Evolutionary conservation across 1,284 basidiomycete genomes (phyloP).

Genomic region (Coniophora puteana): DNA sequence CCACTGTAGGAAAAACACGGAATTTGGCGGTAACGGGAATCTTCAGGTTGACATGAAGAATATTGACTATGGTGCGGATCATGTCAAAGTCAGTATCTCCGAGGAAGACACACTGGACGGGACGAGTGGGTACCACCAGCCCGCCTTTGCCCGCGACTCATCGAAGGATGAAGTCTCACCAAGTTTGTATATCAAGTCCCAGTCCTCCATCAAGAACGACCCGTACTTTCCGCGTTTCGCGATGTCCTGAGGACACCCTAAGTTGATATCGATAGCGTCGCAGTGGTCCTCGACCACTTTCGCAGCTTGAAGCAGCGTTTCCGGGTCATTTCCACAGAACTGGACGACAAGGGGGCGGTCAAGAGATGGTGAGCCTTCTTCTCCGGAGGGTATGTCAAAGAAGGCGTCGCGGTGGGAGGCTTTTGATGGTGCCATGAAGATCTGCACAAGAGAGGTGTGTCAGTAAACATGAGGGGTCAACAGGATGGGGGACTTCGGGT

Average conservation of each 20-base stretch:
- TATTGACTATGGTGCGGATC: constrained; percentile 58
- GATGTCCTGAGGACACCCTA: constrained; percentile 97
- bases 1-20: constrained; percentile 82
- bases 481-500: neutral
- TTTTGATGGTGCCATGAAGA: constrained; percentile 60
- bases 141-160: no score
- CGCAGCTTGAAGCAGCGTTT: constrained; percentile 74
- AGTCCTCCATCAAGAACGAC: constrained; percentile 91
- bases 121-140: no score
- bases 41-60: constrained; percentile 76
- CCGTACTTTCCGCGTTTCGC: constrained; percentile 88
- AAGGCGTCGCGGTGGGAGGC: constrained; percentile 55
- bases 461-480: neutral
- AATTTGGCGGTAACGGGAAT: constrained; percentile 97
- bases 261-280: constrained; percentile 93
- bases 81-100: neutral
- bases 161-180: constrained; percentile 63
- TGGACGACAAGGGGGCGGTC: constrained; percentile 91
- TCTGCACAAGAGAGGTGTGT: constrained; percentile 30
- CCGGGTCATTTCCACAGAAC: constrained; percentile 91
- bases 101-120: no score
- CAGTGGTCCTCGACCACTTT: constrained; percentile 70
- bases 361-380: constrained; percentile 56
- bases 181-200: constrained; percentile 79
- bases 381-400: constrained; percentile 67